Evolutionary conservation across 2,329 filamentous ascomycete genomes (phyloP).

Genomic region (Chaetoscypha palmicola): DNA sequence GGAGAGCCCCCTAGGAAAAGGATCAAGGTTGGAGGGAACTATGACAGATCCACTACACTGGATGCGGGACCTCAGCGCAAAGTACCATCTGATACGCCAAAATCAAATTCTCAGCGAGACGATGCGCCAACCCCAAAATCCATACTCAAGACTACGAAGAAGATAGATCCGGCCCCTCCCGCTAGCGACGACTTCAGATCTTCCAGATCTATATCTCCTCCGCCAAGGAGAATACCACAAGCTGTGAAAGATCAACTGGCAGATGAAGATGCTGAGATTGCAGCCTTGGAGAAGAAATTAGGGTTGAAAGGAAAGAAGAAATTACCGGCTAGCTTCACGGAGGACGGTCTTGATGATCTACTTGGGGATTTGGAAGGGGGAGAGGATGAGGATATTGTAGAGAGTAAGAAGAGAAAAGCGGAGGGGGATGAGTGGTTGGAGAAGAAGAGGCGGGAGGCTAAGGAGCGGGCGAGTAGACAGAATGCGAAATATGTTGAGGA

Average conservation of each 20-base stretch:
- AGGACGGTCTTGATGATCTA: constrained; percentile 77
- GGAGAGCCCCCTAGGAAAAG: constrained; percentile 25
- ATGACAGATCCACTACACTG: not conserved
- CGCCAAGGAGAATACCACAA: constrained; percentile 20
- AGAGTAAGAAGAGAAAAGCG: constrained; percentile 49
- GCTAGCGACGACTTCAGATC: not conserved
- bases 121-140: constrained; percentile 21
- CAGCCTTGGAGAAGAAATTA: constrained; percentile 77
- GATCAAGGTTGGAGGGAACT: constrained; percentile 19
- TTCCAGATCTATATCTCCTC: constrained; percentile 15
- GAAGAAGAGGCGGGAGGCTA: constrained; percentile 46
- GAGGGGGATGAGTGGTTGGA: constrained; percentile 56
- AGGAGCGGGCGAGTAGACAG: constrained; percentile 9
- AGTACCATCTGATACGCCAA: not conserved
- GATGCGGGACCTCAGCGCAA: not conserved
- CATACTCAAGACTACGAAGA: constrained; percentile 26
- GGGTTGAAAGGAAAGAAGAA: constrained; percentile 72
- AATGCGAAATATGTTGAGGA: not conserved
- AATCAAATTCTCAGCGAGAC: constrained; percentile 3
- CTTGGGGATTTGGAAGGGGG: constrained; percentile 58
- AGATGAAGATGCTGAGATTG: constrained; percentile 83
- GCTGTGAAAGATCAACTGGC: constrained; percentile 57
- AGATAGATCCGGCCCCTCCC: constrained; percentile 11
- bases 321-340: constrained; percentile 63
- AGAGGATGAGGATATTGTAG: constrained; percentile 34